A percentile compares a stretch with the other conserved stretches of the same genome.
Evolutionary conservation across 2,329 filamentous ascomycete species (phyloP).

Genomic region (Apiospora sp.): DNA sequence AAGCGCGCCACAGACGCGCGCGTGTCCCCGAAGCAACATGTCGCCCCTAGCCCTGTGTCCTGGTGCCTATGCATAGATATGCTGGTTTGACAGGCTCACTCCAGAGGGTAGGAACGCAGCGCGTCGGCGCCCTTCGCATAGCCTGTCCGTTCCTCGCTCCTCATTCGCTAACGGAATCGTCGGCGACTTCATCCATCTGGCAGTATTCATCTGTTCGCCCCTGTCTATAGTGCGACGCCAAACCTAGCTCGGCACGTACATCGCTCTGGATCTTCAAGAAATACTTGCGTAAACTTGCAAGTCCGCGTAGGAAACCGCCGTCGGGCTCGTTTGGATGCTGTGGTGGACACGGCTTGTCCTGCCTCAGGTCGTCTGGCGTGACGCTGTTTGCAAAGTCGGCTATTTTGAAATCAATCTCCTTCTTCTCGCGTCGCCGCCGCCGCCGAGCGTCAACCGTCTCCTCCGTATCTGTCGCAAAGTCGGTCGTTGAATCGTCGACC

Average conservation of each 20-base stretch:
- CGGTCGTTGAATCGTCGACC: slow-evolving; percentile 65
- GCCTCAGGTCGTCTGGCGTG: slow-evolving; percentile 79
- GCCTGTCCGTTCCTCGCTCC: not conserved
- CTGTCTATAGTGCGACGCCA: slow-evolving; percentile 38
- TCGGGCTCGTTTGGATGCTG: slow-evolving; percentile 83
- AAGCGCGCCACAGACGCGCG: not conserved
- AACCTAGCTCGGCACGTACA: slow-evolving; percentile 62
- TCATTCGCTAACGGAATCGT: slow-evolving; percentile 39
- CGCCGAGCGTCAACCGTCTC: slow-evolving; percentile 49
- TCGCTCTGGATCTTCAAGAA: slow-evolving; percentile 89
- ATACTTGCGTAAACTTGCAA: slow-evolving; percentile 81
- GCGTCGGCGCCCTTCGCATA: not conserved
- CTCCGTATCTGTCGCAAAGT: slow-evolving; percentile 65
- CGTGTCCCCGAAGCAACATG: not conserved
- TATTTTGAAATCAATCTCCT: slow-evolving; percentile 90
- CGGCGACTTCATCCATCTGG: slow-evolving; percentile 38
- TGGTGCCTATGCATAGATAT: not conserved
- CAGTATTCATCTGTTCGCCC: slow-evolving; percentile 33
- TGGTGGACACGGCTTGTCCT: slow-evolving; percentile 77
- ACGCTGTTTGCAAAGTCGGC: slow-evolving; percentile 99
- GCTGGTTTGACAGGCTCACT: not conserved
- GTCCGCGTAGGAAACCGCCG: slow-evolving; percentile 85
- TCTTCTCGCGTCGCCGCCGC: slow-evolving; percentile 56
- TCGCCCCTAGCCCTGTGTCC: not conserved
- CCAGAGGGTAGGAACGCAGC: not conserved